Evolutionary conservation across 2,329 filamentous ascomycete genomes (phyloP).

Genomic region (Pseudogymnoascus sp.): DNA sequence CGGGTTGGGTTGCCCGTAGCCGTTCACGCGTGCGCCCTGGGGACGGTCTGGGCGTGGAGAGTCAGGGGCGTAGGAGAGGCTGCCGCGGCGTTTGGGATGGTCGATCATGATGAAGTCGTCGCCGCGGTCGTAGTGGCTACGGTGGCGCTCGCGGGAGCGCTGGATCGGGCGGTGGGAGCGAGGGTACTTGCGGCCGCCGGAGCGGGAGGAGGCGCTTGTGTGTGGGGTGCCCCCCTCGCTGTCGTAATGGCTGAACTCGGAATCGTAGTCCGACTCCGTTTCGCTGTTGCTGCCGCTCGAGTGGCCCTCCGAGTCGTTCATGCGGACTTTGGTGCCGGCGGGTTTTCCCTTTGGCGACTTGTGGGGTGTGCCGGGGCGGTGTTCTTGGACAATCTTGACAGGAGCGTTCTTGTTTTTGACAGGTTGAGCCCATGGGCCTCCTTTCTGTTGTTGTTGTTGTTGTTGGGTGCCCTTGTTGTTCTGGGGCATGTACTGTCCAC

Average conservation of each 20-base stretch:
- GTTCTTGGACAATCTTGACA: not conserved
- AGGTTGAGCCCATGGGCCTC: not conserved
- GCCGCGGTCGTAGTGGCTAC: slow-evolving; percentile 16
- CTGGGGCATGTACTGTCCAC: not conserved
- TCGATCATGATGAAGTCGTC: slow-evolving; percentile 11
- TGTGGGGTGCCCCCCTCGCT: not conserved
- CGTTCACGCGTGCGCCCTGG: not conserved
- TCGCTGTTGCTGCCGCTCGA: slow-evolving; percentile 12
- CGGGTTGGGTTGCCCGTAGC: not conserved
- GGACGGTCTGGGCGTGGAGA: slow-evolving; percentile 13
- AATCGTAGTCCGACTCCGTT: not conserved
- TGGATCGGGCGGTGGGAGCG: slow-evolving; percentile 19
- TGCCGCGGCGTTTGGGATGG: not conserved
- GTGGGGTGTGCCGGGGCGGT: not conserved
- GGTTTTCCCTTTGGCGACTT: not conserved
- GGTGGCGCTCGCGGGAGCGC: slow-evolving; percentile 16
- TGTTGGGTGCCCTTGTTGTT: slow-evolving; percentile 11
- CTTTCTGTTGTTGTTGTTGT: slow-evolving; percentile 9
- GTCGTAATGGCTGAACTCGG: slow-evolving; percentile 12
- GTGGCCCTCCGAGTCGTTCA: not conserved
- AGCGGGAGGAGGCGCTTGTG: slow-evolving; percentile 15
- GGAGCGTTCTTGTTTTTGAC: not conserved
- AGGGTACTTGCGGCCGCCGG: slow-evolving; percentile 11
- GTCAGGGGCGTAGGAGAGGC: slow-evolving; percentile 17
- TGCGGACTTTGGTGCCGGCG: not conserved